phyloP scores from a whole-genome alignment of 2,329 filamentous ascomycete species.

The Neophaeococcomyces aloes region DNA sequence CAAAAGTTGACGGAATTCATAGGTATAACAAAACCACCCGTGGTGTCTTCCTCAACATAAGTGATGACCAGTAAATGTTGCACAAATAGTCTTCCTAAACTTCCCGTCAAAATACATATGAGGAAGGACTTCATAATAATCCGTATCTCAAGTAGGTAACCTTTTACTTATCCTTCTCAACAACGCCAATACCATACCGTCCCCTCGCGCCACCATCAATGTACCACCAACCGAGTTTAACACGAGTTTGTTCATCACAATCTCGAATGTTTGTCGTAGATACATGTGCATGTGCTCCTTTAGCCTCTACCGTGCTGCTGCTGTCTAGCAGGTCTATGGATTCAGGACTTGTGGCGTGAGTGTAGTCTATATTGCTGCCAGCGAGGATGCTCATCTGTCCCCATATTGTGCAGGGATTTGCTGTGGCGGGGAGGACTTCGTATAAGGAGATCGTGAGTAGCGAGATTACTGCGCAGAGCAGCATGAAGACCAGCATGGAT shows the following conservation, averaged over 20 bases:
- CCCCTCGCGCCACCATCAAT: background rate
- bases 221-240: conserved; percentile 11
- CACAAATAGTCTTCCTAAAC: too few species aligned
- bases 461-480: conserved; percentile 6
- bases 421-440: conserved; percentile 7
- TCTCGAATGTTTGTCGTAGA: too few species aligned
- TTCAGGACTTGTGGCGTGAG: background rate
- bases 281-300: too few species aligned
- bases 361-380: conserved; percentile 11
- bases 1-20: too few species aligned
- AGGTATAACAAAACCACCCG: too few species aligned
- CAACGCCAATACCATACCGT: conserved; percentile 14
- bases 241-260: background rate
- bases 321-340: background rate
- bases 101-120: too few species aligned
- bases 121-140: too few species aligned
- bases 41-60: too few species aligned
- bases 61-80: too few species aligned
- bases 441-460: background rate
- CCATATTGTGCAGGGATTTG: conserved; percentile 17
- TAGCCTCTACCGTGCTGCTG: too few species aligned
- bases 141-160: too few species aligned
- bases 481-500: conserved; percentile 13
- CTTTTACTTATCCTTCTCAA: too few species aligned
- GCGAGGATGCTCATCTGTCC: conserved; percentile 11